A percentile compares a stretch with the other conserved stretches of the same genome.
These are phyloP conservation scores for Friedmanniomyces endolithicus DNA, from an alignment of 495 filamentous ascomycete genomes.

Conservation along the genomic window DNA sequence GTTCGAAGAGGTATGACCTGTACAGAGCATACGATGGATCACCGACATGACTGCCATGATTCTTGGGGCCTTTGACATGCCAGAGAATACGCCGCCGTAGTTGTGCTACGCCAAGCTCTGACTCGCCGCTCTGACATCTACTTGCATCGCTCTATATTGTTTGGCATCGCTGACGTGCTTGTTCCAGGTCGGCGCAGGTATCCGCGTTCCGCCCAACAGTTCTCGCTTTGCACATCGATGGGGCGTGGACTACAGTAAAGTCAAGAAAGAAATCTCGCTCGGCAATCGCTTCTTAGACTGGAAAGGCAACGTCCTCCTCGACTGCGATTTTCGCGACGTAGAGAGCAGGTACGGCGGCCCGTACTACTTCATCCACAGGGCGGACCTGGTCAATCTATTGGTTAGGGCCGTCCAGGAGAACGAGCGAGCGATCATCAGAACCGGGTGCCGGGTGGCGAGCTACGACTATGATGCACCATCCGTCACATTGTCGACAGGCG, in stretches of 20 bases:
- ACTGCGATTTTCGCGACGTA: constrained; percentile 11
- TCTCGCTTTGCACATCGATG: constrained; percentile 8
- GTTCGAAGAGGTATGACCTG: constrained; percentile 14
- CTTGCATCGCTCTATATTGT: too few relatives aligned
- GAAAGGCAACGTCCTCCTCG: constrained; percentile 10
- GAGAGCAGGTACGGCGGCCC: constrained; percentile 13
- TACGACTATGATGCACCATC: constrained; percentile 9
- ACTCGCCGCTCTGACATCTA: too few relatives aligned
- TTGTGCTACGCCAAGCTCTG: too few relatives aligned
- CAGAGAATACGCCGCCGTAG: too few relatives aligned
- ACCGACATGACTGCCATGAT: neutral
- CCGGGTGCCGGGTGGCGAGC: neutral
- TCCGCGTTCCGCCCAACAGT: constrained; percentile 18
- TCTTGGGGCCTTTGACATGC: too few relatives aligned
- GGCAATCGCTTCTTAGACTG: constrained; percentile 14
- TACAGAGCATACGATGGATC: neutral
- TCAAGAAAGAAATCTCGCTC: constrained; percentile 14
- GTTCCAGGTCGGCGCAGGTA: constrained; percentile 18
- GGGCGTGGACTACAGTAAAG: constrained; percentile 10
- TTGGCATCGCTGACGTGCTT: neutral
- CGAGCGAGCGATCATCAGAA: neutral
- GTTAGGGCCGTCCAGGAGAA: neutral
- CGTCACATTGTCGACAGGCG: neutral
- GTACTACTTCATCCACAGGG: constrained; percentile 18
- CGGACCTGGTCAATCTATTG: constrained; percentile 9